A percentile compares a stretch with the other conserved stretches of the same genome.
phyloP scores from a whole-genome alignment of 2,329 filamentous ascomycete genomes.

The Dactylella cylindrospora region DNA sequence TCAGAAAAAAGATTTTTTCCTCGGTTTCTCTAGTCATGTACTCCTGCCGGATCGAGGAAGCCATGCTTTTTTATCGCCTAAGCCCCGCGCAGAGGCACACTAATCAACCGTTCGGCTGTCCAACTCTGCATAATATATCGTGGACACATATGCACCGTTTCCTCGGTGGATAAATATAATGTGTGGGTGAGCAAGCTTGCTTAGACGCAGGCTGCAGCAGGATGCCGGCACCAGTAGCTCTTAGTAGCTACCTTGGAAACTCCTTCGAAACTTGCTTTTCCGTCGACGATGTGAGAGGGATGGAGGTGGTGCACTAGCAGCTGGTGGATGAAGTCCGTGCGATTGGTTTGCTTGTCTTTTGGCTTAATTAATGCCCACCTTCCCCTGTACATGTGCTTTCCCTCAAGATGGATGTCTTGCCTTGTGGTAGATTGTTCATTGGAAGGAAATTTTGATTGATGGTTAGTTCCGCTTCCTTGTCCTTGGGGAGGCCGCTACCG shows the following conservation, averaged over 20 bases:
- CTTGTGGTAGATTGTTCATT: neutral
- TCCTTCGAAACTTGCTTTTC: too few relatives aligned
- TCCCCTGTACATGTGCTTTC: neutral
- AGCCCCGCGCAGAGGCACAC: slow-evolving; percentile 41
- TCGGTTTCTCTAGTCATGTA: too few relatives aligned
- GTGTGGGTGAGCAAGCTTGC: too few relatives aligned
- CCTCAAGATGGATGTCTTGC: neutral
- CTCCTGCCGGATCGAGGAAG: too few relatives aligned
- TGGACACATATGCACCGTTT: too few relatives aligned
- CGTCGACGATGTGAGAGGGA: too few relatives aligned
- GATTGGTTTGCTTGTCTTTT: slow-evolving; percentile 1
- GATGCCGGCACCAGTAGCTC: too few relatives aligned
- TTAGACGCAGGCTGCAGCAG: too few relatives aligned
- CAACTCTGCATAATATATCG: slow-evolving; percentile 27
- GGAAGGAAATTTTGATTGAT: neutral
- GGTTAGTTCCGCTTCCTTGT: slow-evolving; percentile 36
- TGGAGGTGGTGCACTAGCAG: too few relatives aligned
- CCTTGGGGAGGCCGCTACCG: slow-evolving; percentile 21
- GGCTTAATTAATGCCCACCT: slow-evolving; percentile 2
- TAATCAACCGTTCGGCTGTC: slow-evolving; percentile 40
- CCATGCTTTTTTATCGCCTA: slow-evolving; percentile 27
- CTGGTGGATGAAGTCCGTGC: slow-evolving; percentile 9
- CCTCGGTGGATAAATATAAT: too few relatives aligned
- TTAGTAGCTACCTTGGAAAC: too few relatives aligned
- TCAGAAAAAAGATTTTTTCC: too few relatives aligned